These are phyloP conservation scores for Ichthyophthirius multifiliis DNA, from an alignment of 169 alveolate species.

Conservation along the genomic window DNA sequence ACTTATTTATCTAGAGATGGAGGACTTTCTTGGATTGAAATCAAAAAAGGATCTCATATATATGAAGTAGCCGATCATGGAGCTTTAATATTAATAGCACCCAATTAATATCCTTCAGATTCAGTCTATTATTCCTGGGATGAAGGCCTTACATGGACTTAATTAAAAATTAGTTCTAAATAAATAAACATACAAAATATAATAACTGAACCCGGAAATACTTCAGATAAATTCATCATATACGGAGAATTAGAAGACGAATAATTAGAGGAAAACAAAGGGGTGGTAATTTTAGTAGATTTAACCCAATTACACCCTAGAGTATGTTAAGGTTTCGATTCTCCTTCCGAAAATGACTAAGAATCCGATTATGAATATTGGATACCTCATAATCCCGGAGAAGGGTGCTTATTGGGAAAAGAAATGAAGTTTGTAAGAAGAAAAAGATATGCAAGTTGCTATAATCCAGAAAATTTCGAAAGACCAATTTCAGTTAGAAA, in stretches of 20 bases:
- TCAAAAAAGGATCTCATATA: slow-evolving; percentile 60
- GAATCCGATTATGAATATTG: slow-evolving; percentile 76
- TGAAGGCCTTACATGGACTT: slow-evolving; percentile 72
- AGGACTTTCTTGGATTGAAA: slow-evolving; percentile 76
- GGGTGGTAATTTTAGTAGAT: slow-evolving; percentile 49
- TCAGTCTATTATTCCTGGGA: slow-evolving; percentile 51
- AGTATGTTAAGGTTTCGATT: slow-evolving; percentile 59
- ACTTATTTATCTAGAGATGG: slow-evolving; percentile 79
- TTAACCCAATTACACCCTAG: slow-evolving; percentile 54
- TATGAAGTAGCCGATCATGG: slow-evolving; percentile 81
- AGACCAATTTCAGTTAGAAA: slow-evolving; percentile 18
- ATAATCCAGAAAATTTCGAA: slow-evolving; percentile 57
- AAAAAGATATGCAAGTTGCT: slow-evolving; percentile 64
- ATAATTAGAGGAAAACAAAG: slow-evolving; percentile 26
- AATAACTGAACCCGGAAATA: slow-evolving; percentile 66
- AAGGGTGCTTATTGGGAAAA: neutral
- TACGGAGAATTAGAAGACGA: slow-evolving; percentile 44
- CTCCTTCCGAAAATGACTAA: slow-evolving; percentile 49
- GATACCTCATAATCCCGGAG: slow-evolving; percentile 49
- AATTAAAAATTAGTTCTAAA: neutral
- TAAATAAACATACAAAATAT: slow-evolving; percentile 57
- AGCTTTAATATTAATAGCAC: slow-evolving; percentile 60
- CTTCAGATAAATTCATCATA: slow-evolving; percentile 50
- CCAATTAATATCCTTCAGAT: slow-evolving; percentile 44
- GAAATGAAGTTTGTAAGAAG: slow-evolving; percentile 65